Evolutionary conservation across 164 flowering plant genomes (phyloP), one percentile per base, ranked within the genome.

Genomic region (Annona squamosa): DNA sequence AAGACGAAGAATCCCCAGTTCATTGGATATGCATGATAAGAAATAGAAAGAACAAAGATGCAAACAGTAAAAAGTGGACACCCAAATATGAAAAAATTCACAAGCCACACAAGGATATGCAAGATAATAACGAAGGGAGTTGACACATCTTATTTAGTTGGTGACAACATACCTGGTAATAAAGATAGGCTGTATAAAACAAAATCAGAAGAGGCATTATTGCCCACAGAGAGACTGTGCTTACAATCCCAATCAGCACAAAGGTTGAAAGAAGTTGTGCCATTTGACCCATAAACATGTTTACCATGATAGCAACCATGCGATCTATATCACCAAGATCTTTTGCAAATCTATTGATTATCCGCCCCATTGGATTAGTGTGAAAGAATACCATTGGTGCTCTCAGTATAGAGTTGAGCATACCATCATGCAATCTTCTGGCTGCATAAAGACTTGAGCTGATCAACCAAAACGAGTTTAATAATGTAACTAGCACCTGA

Each of bases 361-460:
- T 86, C 71, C 99, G 82, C 44, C 99, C 99, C 71, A 96, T 82
- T 57, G 98, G 99, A 83, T 93, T 96, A 47, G 97, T 93, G 56
- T 96, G 95, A 77, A 96, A 93, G 86, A 96, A 96, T 18, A 92
- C 88, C 99, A 96, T 96, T 47, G 99, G 99, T 78, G 98, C 97
- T 84, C 96, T 86, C 73, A 96, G 79, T 65, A 96, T 91, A 65
- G 98, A 90, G 65, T 47, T 71, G 70, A 96, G 94, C 97, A 96
- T 96, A 2, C 87, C 95, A 77, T 93, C 90, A 81, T 96, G 99
- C 86, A 96, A 77, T 75, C 89, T 86, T 84, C 81, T 89, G 44
- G 99, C 94, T 10, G 99, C 99, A 86, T 90, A 90, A 73, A 96
- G 93, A 85, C 99, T 96, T 67, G 93, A 86, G 3, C 81, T 68